phyloP scores from a whole-genome alignment of 1,139 yeast genomes.

The Candida sp. region DNA sequence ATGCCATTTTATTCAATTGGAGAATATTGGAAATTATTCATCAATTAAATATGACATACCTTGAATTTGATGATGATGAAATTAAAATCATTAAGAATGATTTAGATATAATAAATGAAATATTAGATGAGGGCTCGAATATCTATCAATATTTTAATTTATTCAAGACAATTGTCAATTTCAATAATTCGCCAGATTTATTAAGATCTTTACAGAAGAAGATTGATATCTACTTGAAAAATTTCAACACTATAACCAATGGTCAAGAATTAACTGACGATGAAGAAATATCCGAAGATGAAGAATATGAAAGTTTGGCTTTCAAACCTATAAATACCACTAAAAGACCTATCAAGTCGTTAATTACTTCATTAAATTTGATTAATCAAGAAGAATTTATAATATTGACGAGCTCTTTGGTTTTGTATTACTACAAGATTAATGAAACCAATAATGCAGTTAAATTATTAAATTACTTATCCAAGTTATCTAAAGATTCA shows the following conservation, averaged over 20 bases:
- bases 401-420: slow-evolving; percentile 25
- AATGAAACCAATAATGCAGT: slow-evolving; percentile 15
- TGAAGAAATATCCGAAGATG: slow-evolving; percentile 18
- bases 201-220: slow-evolving; percentile 15
- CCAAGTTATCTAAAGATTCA: slow-evolving; percentile 9
- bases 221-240: slow-evolving; percentile 16
- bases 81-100: slow-evolving; percentile 19
- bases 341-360: slow-evolving; percentile 12
- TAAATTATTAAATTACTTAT: slow-evolving; percentile 24
- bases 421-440: slow-evolving; percentile 20
- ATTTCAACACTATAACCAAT: slow-evolving; percentile 17
- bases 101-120: slow-evolving; percentile 16
- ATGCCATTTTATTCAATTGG: slow-evolving; percentile 30
- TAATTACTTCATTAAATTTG: slow-evolving; percentile 30
- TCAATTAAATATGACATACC: slow-evolving; percentile 27
- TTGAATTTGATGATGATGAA: slow-evolving; percentile 16
- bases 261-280: slow-evolving; percentile 31
- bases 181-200: slow-evolving; percentile 20
- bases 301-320: too few relatives aligned
- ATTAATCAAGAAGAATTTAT: slow-evolving; percentile 34
- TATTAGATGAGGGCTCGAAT: slow-evolving; percentile 12
- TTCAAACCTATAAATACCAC: too few relatives aligned
- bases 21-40: slow-evolving; percentile 35
- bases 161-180: slow-evolving; percentile 28
- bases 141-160: slow-evolving; percentile 20